Evolutionary conservation across 1,139 yeast genomes (phyloP), one percentile per base, ranked within the genome.

Genomic region (Magnusiomyces suaveolens): DNA sequence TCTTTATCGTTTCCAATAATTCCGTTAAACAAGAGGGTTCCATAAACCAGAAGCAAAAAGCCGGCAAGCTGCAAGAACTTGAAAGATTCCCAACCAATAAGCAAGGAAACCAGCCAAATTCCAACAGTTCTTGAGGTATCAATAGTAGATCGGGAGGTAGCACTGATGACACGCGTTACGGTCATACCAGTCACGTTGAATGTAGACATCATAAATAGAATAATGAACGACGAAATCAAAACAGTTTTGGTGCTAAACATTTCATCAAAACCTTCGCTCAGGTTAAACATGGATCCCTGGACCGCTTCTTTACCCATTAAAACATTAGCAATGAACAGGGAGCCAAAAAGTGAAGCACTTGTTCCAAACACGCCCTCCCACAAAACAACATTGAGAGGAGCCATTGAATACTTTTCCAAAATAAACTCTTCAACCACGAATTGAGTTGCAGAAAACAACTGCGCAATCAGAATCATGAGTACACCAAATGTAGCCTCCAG

Each of bases 51-150:
- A 33, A 81, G 64, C 0, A 68, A 72, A 64, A 87, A 87, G 0
- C 95, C 95, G 18, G 77, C 50, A 36, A 82, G 70, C 66, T 87
- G 95, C 57, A 83, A 68, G 43, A 72, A 66, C 39, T 76, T 75
- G 70, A 85, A 86, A 0, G 74, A 63, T 68, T 87, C 95, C 95
- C 95, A 87, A 2, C 94, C 94, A 62, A 86, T 66, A n/a, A 70
- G 54, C 55, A 86, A 71, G 0, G 94, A 87, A n/a, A 84, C 76
- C 0, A 82, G 52, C 95, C 95, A 87, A 23, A 87, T 90, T 44
- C 84, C 71, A 46, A 85, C 70, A 0, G 95, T 86, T 62, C 95
- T 76, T 59, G 87, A 83, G 0, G 90, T 83, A 64, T 87, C 95
- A 49, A 87, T 79, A 1, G 95, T 87, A 21, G 89, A 81, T 64